A percentile compares a stretch with the other conserved stretches of the same genome.
These are phyloP conservation scores for Globisporangium nagaii DNA, from an alignment of 352 stramenopile species.

Conservation along the genomic window DNA sequence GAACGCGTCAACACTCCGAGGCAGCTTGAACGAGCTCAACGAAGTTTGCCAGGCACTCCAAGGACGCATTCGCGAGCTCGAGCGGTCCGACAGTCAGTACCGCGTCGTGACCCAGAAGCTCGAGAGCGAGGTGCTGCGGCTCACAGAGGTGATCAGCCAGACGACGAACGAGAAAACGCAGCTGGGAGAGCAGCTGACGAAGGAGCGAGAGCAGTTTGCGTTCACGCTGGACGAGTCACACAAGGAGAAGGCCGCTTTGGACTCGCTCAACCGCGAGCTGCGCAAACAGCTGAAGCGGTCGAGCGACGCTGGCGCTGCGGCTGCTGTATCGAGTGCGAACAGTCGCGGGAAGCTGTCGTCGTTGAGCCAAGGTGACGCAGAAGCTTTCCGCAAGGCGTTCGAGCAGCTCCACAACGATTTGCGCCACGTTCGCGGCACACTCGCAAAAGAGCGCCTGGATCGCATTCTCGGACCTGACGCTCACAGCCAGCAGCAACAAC, in stretches of 20 bases:
- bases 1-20: constrained; percentile 52
- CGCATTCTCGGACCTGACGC: constrained; percentile 30
- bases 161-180: constrained; percentile 35
- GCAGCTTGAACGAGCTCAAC: constrained; percentile 53
- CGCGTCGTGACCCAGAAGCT: constrained; percentile 78
- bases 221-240: constrained; percentile 70
- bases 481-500: not conserved
- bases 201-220: constrained; percentile 74
- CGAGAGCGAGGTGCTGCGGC: constrained; percentile 61
- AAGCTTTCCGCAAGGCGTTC: constrained; percentile 59
- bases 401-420: constrained; percentile 49
- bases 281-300: constrained; percentile 76
- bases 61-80: constrained; percentile 63
- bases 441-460: constrained; percentile 60
- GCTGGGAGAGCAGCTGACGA: constrained; percentile 51
- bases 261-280: constrained; percentile 65
- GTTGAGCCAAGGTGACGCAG: constrained; percentile 35
- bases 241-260: constrained; percentile 73
- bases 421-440: constrained; percentile 34
- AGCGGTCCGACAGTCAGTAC: constrained; percentile 67
- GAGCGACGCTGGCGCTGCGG: constrained; percentile 29
- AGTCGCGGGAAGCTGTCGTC: constrained; percentile 19
- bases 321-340: constrained; percentile 14
- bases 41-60: constrained; percentile 64
- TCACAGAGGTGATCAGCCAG: constrained; percentile 33